Conservation (phyloP, 2,329 filamentous ascomycete genomes). For the Dendryphion nanum region DNA sequence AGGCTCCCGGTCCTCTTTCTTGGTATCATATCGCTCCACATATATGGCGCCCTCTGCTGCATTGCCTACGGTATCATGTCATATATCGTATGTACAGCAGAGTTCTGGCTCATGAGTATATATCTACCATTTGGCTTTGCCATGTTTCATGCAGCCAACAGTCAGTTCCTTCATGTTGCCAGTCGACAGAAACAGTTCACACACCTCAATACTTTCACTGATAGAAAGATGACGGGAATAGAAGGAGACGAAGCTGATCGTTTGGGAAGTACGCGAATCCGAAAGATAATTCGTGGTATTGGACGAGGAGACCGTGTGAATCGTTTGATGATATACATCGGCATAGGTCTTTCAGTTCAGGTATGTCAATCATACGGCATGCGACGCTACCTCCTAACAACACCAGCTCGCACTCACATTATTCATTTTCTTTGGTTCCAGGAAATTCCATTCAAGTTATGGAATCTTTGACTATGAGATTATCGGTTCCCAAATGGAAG, state of each 20-base stretch:
- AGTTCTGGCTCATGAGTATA: constrained; percentile 36
- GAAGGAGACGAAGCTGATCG: constrained; percentile 22
- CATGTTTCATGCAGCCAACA: constrained; percentile 35
- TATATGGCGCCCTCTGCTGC: constrained; percentile 23
- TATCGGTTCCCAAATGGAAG: constrained; percentile 21
- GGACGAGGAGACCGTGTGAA: constrained; percentile 26
- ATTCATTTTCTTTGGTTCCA: constrained; percentile 30
- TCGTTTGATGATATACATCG: constrained; percentile 26
- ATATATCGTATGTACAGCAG: constrained; percentile 21
- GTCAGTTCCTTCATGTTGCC: constrained; percentile 33
- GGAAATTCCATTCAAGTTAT: constrained; percentile 32
- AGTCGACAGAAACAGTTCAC: constrained; percentile 33
- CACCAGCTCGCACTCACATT: constrained; percentile 25
- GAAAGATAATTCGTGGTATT: constrained; percentile 19
- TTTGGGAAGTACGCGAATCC: constrained; percentile 23
- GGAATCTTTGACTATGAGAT: constrained; percentile 30
- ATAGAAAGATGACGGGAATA: constrained; percentile 14
- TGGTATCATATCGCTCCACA: constrained; percentile 23
- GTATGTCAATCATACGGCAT: constrained; percentile 12
- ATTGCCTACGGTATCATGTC: constrained; percentile 24
- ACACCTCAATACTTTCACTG: constrained; percentile 21
- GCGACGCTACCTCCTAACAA: no score
- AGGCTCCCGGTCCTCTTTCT: constrained; percentile 26
- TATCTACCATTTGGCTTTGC: constrained; percentile 30
- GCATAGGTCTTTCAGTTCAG: constrained; percentile 25